Conservation (phyloP, 179 eudicot genomes). For the Camellia oleifera region DNA sequence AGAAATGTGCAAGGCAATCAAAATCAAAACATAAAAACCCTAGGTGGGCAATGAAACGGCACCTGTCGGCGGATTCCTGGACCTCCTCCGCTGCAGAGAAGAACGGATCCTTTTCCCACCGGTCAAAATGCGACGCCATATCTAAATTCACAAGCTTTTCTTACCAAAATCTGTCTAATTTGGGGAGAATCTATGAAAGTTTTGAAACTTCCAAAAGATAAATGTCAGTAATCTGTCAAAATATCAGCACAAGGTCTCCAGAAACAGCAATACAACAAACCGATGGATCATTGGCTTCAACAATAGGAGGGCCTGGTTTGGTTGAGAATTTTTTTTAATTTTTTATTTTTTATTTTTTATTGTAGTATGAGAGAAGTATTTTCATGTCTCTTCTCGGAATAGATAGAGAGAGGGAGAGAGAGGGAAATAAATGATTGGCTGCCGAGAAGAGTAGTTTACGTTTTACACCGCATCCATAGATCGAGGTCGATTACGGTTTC, state of each 20-base stretch:
- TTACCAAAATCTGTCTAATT: neutral
- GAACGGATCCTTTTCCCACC: slow-evolving; percentile 90
- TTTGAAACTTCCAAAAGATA: neutral
- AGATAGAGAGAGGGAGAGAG: too few species aligned
- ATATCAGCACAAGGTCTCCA: neutral
- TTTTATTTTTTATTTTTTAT: too few species aligned
- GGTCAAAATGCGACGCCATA: slow-evolving; percentile 58
- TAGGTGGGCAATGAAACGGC: neutral
- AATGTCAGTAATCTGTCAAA: neutral
- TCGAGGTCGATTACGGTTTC: too few species aligned
- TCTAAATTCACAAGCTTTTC: neutral
- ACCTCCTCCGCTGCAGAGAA: slow-evolving; percentile 94
- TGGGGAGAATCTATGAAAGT: neutral
- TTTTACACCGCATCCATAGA: too few species aligned
- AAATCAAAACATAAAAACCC: neutral
- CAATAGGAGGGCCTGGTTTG: neutral
- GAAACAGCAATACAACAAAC: neutral
- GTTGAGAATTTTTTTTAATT: too few species aligned
- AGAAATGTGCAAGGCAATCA: neutral
- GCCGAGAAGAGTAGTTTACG: too few species aligned
- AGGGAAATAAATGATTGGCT: too few species aligned
- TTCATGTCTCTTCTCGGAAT: too few species aligned
- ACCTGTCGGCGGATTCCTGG: slow-evolving; percentile 96
- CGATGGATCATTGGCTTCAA: neutral
- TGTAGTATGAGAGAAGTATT: too few species aligned